phyloP scores from a whole-genome alignment of 257 asterid species.

The Verbascum thapsus region DNA sequence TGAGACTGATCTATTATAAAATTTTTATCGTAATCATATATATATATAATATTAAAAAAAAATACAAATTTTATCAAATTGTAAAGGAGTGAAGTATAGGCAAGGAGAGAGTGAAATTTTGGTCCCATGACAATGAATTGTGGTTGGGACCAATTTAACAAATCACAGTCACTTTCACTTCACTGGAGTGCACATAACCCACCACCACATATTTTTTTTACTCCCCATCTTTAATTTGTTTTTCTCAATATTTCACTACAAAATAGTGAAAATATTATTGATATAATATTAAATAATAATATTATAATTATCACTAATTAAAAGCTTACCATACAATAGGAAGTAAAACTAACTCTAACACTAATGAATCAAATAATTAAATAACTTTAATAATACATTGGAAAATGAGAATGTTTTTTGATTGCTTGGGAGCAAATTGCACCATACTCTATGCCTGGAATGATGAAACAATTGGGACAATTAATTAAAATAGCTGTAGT shows the following conservation, averaged over 20 bases:
- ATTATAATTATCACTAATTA: too few species aligned
- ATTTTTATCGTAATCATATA: too few species aligned
- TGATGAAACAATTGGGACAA: slow-evolving; percentile 42
- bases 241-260: neutral
- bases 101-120: slow-evolving; percentile 26
- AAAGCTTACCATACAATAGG: too few species aligned
- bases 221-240: slow-evolving; percentile 10
- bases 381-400: slow-evolving; percentile 29
- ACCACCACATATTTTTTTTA: slow-evolving; percentile 35
- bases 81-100: neutral
- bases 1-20: too few species aligned
- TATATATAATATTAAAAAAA: too few species aligned
- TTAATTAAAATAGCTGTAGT: slow-evolving; percentile 29
- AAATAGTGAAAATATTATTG: too few species aligned
- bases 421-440: slow-evolving; percentile 33
- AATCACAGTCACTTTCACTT: slow-evolving; percentile 26
- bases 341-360: too few species aligned
- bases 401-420: slow-evolving; percentile 31
- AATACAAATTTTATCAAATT: too few species aligned
- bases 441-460: slow-evolving; percentile 38
- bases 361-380: too few species aligned
- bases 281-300: too few species aligned
- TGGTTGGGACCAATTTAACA: slow-evolving; percentile 31
- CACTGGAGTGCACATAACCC: slow-evolving; percentile 36
- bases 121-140: slow-evolving; percentile 45